Evolutionary conservation across 106 monocot species (phyloP).

Genomic region (Iris macrosiphon): DNA sequence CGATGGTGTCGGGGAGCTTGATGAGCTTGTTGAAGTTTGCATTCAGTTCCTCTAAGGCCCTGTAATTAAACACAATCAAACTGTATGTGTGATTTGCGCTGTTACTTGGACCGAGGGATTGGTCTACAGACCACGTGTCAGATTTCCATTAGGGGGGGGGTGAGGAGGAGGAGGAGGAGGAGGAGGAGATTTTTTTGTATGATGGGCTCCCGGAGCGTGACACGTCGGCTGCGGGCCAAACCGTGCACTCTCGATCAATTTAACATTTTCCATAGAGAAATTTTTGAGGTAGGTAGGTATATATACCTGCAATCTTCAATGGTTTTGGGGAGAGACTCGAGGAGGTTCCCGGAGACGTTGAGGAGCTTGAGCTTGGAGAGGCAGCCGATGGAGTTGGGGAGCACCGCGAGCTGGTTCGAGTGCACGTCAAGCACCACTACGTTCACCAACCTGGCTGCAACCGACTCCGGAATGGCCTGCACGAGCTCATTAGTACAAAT

Average conservation of each 20-base stretch:
- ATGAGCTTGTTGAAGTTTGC: constrained; percentile 77
- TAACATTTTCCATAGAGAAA: background rate
- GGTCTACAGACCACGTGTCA: too few species aligned
- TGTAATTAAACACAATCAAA: constrained; percentile 5
- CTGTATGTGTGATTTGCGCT: background rate
- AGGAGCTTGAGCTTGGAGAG: constrained; percentile 74
- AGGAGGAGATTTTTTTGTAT: too few species aligned
- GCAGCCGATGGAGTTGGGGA: constrained; percentile 91
- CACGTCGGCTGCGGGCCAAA: too few species aligned
- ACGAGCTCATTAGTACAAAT: too few species aligned
- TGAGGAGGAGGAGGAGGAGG: too few species aligned
- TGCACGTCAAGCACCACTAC: constrained; percentile 43
- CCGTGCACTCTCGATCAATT: too few species aligned
- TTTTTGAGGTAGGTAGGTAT: background rate
- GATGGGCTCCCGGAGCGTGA: too few species aligned
- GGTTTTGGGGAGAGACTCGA: constrained; percentile 63
- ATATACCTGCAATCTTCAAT: constrained; percentile 79
- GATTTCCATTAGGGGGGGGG: too few species aligned
- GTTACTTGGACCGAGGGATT: too few species aligned
- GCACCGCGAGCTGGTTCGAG: constrained; percentile 59
- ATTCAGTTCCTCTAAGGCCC: constrained; percentile 54
- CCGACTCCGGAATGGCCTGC: constrained; percentile 71
- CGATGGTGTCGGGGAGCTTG: constrained; percentile 61
- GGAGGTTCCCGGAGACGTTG: constrained; percentile 72
- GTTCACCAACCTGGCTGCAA: constrained; percentile 55